A percentile compares a stretch with the other conserved stretches of the same genome.
phyloP scores from a whole-genome alignment of 2,329 filamentous ascomycete genomes.

The Phoma sp. region DNA sequence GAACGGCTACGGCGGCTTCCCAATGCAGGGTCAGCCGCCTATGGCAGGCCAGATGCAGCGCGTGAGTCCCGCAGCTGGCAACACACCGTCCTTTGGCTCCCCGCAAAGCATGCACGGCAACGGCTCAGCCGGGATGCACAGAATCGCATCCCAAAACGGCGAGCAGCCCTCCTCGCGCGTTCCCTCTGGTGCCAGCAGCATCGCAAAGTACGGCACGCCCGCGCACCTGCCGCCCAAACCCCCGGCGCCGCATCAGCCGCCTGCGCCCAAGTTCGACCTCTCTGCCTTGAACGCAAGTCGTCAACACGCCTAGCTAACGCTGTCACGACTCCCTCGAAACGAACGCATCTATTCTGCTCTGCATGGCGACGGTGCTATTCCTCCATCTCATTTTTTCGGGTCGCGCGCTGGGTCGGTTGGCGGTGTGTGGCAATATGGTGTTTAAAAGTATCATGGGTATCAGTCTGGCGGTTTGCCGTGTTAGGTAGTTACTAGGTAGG shows the following conservation, averaged over 20 bases:
- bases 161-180: constrained; percentile 29
- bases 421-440: not conserved
- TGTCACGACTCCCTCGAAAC: not conserved
- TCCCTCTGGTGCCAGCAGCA: constrained; percentile 52
- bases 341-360: constrained; percentile 1
- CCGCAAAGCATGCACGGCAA: constrained; percentile 35
- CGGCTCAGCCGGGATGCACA: constrained; percentile 27
- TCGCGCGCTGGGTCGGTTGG: not conserved
- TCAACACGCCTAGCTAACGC: not conserved
- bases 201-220: constrained; percentile 64
- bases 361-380: constrained; percentile 10
- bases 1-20: constrained; percentile 38
- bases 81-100: constrained; percentile 38
- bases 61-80: constrained; percentile 36
- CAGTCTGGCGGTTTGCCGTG: no score
- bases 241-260: constrained; percentile 45
- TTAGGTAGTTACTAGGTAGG: no score
- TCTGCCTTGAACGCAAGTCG: constrained; percentile 1
- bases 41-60: constrained; percentile 33
- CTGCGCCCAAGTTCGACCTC: constrained; percentile 15
- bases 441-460: not conserved
- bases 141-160: constrained; percentile 34
- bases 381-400: not conserved
- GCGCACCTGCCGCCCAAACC: constrained; percentile 63
- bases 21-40: constrained; percentile 23